A percentile compares a stretch with the other conserved stretches of the same genome.
These are phyloP conservation scores for Amanita inopinata DNA, from an alignment of 768 basidiomycete species.

Conservation along the genomic window DNA sequence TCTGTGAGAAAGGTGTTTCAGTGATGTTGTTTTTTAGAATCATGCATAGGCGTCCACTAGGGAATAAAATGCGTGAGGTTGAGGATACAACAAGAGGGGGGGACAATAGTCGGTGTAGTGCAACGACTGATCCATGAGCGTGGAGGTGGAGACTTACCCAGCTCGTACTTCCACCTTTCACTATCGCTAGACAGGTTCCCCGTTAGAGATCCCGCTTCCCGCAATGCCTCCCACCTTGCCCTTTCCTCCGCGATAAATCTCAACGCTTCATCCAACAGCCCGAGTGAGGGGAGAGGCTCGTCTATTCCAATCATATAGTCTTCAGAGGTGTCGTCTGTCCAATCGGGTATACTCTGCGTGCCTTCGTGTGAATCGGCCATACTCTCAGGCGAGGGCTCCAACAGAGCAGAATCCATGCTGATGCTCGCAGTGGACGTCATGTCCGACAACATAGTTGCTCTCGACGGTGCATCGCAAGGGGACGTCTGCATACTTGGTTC, in stretches of 20 bases:
- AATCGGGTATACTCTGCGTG: slow-evolving; percentile 2
- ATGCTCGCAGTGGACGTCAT: neutral
- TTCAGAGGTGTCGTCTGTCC: neutral
- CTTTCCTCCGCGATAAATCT: slow-evolving; percentile 70
- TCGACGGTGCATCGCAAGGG: too few species aligned
- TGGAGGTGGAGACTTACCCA: slow-evolving; percentile 21
- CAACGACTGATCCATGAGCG: neutral
- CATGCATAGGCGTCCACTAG: slow-evolving; percentile 11
- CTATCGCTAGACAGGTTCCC: slow-evolving; percentile 6
- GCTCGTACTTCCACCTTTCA: slow-evolving; percentile 27
- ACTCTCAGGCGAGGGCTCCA: neutral
- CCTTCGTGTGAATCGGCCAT: neutral
- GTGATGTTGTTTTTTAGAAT: slow-evolving; percentile 1
- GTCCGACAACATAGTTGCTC: neutral
- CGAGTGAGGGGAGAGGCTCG: slow-evolving; percentile 48
- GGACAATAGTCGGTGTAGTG: slow-evolving; percentile 3
- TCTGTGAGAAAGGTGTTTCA: slow-evolving; percentile 4
- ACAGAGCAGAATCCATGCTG: neutral
- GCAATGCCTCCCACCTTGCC: slow-evolving; percentile 43
- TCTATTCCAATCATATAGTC: slow-evolving; percentile 16
- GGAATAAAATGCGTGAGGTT: neutral
- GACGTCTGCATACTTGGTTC: too few species aligned
- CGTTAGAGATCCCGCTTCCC: slow-evolving; percentile 18
- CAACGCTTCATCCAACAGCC: slow-evolving; percentile 62
- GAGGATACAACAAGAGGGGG: neutral